Conservation (phyloP, 345 rosid species). For the Eucalyptus tenuipes region DNA sequence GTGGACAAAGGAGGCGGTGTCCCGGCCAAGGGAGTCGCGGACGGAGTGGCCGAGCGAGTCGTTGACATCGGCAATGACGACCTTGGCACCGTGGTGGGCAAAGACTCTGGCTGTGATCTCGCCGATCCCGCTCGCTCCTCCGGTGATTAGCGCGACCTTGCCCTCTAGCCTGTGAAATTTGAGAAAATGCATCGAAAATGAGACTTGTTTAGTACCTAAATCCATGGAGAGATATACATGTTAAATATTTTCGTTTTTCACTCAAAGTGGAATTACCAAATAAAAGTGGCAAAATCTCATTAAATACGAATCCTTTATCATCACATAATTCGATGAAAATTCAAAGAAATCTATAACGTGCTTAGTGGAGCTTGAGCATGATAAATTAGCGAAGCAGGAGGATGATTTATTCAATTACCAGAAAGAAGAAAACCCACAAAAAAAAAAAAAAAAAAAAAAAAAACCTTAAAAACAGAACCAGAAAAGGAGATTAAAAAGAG, state of each 20-base stretch:
- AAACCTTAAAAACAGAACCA: neutral
- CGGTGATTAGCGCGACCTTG: constrained; percentile 19
- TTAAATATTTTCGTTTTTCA: neutral
- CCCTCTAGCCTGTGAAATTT: constrained; percentile 13
- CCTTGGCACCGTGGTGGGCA: constrained; percentile 13
- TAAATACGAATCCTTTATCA: neutral
- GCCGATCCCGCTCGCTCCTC: constrained; percentile 22
- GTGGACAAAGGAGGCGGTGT: constrained; percentile 3
- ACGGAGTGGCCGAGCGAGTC: constrained; percentile 9
- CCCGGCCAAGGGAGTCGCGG: constrained; percentile 1
- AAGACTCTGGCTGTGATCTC: constrained; percentile 8
- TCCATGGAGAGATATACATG: neutral
- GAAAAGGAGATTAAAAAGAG: neutral
- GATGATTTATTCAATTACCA: neutral
- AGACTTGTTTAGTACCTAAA: neutral
- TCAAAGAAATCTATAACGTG: neutral
- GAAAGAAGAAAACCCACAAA: neutral
- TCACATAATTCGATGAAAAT: no score
- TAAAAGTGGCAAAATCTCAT: neutral
- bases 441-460: no score
- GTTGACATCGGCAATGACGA: constrained; percentile 11
- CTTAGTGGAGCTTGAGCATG: neutral
- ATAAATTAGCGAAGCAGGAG: neutral
- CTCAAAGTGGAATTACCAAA: neutral
- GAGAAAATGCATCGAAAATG: neutral